Conservation (phyloP, 2,329 filamentous ascomycete genomes). For the Tolypocladium ophioglossoides region DNA sequence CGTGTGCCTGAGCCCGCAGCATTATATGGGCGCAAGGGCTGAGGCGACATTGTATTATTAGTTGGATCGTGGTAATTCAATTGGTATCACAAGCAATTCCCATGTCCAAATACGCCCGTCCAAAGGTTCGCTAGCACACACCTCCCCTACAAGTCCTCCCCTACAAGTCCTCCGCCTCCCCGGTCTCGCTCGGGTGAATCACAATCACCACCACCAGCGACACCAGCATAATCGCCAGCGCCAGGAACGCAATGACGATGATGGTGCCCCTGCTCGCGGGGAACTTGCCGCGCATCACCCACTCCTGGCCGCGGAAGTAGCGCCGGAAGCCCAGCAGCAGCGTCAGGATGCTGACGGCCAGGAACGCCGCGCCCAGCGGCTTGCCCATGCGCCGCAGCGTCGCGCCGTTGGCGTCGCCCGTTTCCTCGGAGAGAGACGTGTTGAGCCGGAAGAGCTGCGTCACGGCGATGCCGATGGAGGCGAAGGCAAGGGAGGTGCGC, state of each 20-base stretch:
- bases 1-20: neutral
- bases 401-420: conserved; percentile 20
- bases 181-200: conserved; percentile 29
- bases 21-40: too few relatives aligned
- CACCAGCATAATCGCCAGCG: conserved; percentile 50
- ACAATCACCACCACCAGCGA: conserved; percentile 50
- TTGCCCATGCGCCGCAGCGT: conserved; percentile 56
- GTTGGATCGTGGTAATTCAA: neutral
- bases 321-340: conserved; percentile 68
- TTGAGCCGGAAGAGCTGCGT: conserved; percentile 81
- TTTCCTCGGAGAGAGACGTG: conserved; percentile 40
- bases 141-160: neutral
- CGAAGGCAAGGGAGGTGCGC: conserved; percentile 70
- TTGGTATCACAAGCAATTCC: neutral
- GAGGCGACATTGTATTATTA: too few relatives aligned
- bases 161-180: neutral
- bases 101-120: neutral
- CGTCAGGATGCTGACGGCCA: conserved; percentile 65
- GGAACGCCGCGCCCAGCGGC: conserved; percentile 65
- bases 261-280: conserved; percentile 69
- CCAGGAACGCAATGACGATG: conserved; percentile 55
- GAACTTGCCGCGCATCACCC: conserved; percentile 71
- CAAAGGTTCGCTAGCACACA: neutral
- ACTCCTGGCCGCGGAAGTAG: conserved; percentile 69
- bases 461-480: conserved; percentile 71